Conservation (phyloP, 352 stramenopile genomes). For the Pythium myriotylum region DNA sequence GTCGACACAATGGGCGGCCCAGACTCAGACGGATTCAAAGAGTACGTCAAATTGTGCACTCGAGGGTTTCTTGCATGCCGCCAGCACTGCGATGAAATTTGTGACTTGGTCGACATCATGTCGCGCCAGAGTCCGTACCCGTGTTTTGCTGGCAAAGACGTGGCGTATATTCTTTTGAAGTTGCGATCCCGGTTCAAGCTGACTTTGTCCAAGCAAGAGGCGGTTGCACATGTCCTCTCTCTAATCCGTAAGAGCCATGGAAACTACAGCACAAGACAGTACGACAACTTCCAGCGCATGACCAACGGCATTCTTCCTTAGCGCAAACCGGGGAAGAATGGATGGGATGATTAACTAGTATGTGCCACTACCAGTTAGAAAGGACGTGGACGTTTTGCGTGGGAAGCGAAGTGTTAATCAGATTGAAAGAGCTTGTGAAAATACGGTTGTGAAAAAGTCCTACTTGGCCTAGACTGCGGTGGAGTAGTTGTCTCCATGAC, state of each 20-base stretch:
- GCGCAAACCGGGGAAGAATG: neutral
- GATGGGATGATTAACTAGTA: neutral
- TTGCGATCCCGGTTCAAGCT: slow-evolving; percentile 90
- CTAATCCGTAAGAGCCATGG: slow-evolving; percentile 92
- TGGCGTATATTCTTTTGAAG: slow-evolving; percentile 84
- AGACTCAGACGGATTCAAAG: slow-evolving; percentile 91
- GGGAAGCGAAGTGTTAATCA: slow-evolving; percentile 2
- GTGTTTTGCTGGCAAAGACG: slow-evolving; percentile 92
- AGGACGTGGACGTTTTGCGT: neutral
- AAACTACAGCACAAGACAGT: slow-evolving; percentile 93
- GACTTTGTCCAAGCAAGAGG: slow-evolving; percentile 85
- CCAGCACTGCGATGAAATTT: slow-evolving; percentile 94
- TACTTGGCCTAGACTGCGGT: slow-evolving; percentile 14
- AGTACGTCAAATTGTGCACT: slow-evolving; percentile 98
- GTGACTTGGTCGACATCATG: slow-evolving; percentile 97
- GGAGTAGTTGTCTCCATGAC: slow-evolving; percentile 18
- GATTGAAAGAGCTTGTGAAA: neutral
- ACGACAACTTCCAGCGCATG: slow-evolving; percentile 95
- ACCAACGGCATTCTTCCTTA: slow-evolving; percentile 93
- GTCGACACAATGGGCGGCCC: slow-evolving; percentile 96
- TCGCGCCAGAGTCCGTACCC: slow-evolving; percentile 95
- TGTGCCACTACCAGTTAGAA: neutral
- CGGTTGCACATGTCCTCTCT: slow-evolving; percentile 89
- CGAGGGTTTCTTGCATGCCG: slow-evolving; percentile 97
- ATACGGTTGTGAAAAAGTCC: neutral